Evolutionary conservation across 352 stramenopile species (phyloP).

Genomic region (Pythium coloratum): DNA sequence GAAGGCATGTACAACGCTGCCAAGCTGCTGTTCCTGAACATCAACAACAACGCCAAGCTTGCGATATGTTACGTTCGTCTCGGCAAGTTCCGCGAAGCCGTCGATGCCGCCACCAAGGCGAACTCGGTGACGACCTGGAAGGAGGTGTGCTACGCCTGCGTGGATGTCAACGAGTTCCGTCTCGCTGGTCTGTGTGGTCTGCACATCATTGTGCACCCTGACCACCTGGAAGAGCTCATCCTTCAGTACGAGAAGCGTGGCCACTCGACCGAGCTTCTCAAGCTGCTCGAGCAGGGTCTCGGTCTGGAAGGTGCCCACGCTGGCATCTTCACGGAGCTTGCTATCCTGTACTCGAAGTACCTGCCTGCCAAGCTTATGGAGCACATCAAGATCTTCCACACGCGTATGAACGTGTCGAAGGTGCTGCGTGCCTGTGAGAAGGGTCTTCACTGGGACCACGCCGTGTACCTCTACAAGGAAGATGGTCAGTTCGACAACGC

Average conservation of each 20-base stretch:
- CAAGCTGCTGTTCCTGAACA: conserved; percentile 99
- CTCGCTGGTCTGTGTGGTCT: conserved; percentile 97
- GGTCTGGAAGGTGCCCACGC: conserved; percentile 98
- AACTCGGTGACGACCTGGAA: conserved; percentile 99
- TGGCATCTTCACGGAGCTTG: conserved; percentile 99
- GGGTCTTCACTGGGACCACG: conserved; percentile 97
- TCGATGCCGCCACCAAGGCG: conserved; percentile 98
- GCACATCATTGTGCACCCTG: conserved; percentile 99
- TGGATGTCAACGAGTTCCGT: conserved; percentile 98
- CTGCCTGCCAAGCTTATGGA: conserved; percentile 99
- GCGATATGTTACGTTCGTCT: conserved; percentile 99
- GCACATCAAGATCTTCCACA: conserved; percentile 99
- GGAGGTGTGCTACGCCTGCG: conserved; percentile 98
- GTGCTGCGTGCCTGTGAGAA: conserved; percentile 97
- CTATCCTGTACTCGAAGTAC: conserved; percentile 99
- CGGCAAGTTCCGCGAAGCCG: conserved; percentile 98
- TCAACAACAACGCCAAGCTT: conserved; percentile 99
- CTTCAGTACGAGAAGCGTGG: conserved; percentile 98
- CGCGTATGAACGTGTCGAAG: conserved; percentile 99
- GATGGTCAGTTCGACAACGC: conserved; percentile 99
- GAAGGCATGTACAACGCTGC: conserved; percentile 99
- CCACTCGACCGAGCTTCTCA: conserved; percentile 95
- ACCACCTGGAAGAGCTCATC: conserved; percentile 99
- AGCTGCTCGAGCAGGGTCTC: conserved; percentile 98
- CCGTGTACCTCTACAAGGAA: conserved; percentile 99